Conservation (phyloP, 495 filamentous ascomycete genomes). For the Talaromyces proteolyticus region DNA sequence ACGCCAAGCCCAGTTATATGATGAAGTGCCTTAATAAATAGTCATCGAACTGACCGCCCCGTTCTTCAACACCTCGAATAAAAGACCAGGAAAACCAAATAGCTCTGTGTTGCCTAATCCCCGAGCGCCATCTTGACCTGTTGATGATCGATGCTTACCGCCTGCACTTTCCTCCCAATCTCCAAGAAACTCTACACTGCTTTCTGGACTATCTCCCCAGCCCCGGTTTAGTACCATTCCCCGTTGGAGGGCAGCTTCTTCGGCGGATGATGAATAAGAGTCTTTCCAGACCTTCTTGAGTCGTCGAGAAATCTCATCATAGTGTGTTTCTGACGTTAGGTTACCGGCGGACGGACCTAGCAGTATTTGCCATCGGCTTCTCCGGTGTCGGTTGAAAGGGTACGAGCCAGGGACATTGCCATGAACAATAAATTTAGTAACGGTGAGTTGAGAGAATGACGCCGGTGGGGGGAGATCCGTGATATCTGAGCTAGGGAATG, state of each 20-base stretch:
- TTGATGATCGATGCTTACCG: constrained; percentile 33
- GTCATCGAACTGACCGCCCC: constrained; percentile 83
- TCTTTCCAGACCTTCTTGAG: constrained; percentile 68
- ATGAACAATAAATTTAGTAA: constrained; percentile 86
- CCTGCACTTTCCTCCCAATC: constrained; percentile 77
- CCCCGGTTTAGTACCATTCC: constrained; percentile 87
- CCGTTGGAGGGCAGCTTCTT: constrained; percentile 58
- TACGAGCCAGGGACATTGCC: constrained; percentile 94
- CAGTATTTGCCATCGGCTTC: constrained; percentile 81
- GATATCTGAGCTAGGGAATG: constrained; percentile 44
- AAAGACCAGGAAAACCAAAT: constrained; percentile 87
- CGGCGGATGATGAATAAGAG: constrained; percentile 53
- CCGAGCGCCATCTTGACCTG: constrained; percentile 46
- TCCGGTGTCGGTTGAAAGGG: constrained; percentile 89
- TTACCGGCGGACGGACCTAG: constrained; percentile 22
- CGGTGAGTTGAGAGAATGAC: constrained; percentile 59
- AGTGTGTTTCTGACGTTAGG: constrained; percentile 72
- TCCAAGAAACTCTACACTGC: constrained; percentile 81
- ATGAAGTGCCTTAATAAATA: constrained; percentile 56
- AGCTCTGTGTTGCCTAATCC: constrained; percentile 72
- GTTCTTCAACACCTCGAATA: constrained; percentile 95
- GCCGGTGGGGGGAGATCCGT: constrained; percentile 30
- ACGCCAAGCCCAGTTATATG: neutral
- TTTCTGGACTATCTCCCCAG: constrained; percentile 87
- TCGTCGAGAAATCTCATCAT: constrained; percentile 59